Conservation (phyloP, 2,329 filamentous ascomycete genomes). For the Coniochaeta sp. region DNA sequence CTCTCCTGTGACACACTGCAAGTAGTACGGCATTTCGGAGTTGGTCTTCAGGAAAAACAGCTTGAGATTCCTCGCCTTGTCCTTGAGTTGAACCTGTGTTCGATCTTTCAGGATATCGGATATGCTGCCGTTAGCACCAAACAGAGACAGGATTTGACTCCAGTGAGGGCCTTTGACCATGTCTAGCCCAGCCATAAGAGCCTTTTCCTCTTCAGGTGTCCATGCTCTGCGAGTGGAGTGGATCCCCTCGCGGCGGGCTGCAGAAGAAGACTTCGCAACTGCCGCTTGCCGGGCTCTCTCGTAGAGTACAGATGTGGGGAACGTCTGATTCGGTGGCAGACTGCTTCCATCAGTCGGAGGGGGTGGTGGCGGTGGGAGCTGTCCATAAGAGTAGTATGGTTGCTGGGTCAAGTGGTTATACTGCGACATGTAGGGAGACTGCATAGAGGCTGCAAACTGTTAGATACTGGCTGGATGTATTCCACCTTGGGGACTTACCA, state of each 20-base stretch:
- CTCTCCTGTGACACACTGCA: constrained; percentile 84
- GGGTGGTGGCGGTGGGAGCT: constrained; percentile 20
- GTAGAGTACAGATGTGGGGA: constrained; percentile 47
- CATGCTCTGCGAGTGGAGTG: constrained; percentile 68
- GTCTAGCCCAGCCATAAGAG: constrained; percentile 80
- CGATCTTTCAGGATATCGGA: constrained; percentile 80
- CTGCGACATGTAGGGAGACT: constrained; percentile 8
- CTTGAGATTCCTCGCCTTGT: constrained; percentile 86
- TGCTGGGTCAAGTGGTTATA: constrained; percentile 7
- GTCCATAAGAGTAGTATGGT: constrained; percentile 13
- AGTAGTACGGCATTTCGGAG: constrained; percentile 81
- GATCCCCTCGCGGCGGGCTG: constrained; percentile 47
- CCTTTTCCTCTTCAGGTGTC: constrained; percentile 85
- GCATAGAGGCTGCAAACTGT: not conserved
- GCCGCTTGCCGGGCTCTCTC: constrained; percentile 53
- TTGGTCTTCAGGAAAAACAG: constrained; percentile 88
- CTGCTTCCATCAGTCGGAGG: constrained; percentile 23
- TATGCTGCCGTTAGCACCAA: constrained; percentile 71
- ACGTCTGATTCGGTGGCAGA: constrained; percentile 49
- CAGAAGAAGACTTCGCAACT: constrained; percentile 47
- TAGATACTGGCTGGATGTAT: not conserved
- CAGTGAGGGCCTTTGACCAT: constrained; percentile 87
- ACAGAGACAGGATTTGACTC: constrained; percentile 83
- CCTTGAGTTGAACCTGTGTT: constrained; percentile 86
- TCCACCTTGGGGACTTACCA: not conserved